Base-by-base conservation (phyloP, 306 rosid species). In the Vigna hirtella region DNA sequence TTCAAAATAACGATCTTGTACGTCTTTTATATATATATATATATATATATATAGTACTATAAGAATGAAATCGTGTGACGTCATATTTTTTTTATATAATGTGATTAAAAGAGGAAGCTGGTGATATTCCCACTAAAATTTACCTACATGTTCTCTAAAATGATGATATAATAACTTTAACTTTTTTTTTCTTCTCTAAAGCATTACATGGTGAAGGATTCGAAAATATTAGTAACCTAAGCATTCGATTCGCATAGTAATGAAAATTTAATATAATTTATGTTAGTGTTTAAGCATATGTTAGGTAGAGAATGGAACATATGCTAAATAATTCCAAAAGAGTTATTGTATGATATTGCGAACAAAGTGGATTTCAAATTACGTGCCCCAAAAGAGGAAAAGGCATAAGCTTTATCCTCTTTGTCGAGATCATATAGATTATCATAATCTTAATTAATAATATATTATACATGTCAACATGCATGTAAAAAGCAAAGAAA, bases 281-380 rank as follows among this genome's bases (percentile, higher is more conserved):
- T 48, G 42, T 20, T 0, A 5, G 64, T 32, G 55, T 56, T 56
- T 32, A 72, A 82, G 40, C 74, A 67, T 20, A 20, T 66, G 72
- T 79, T 85, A 79, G 84, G 82, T 51, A 72, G 20, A 38, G 77
- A 57, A 71, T 82, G 82, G 82, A 79, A 76, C 77, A 65, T 79
- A 85, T 75, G 47, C 88, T 78, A 75, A 67, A 78, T 7, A 64
- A 53, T 58, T 71, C 74, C 26, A 58, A 42, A 71, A 48, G 47
- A 52, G 59, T 14, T 52, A 26, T 9, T 17, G 70, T 38, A 20
- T 42, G 73, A 61, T 72, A 79, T 72, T 72, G 17, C 52, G 26
- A 51, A 28, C 61, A 79, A 74, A 76, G 82, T 62, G 57, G 72
- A 49, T 62, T 45, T 26, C 80, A 73, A 68, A 61, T 76, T 77